These are phyloP conservation scores for Clavispora asparagi DNA, from an alignment of 805 yeast species.

Conservation along the genomic window DNA sequence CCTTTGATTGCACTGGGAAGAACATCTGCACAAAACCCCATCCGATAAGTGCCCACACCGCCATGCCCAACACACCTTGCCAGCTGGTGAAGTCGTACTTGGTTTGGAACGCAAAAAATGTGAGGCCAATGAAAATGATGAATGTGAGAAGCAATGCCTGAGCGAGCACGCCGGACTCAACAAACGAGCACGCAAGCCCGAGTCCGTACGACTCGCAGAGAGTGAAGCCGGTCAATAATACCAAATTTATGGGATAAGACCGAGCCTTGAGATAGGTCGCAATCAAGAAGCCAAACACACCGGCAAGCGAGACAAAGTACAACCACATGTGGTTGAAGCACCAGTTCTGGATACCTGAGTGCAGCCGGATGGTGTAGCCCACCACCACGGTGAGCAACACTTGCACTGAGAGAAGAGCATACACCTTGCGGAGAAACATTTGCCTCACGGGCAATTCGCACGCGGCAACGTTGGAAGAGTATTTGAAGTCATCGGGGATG, in stretches of 20 bases:
- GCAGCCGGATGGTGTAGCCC: slow-evolving; percentile 46
- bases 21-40: slow-evolving; percentile 68
- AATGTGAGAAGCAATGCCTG: slow-evolving; percentile 69
- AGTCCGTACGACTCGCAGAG: slow-evolving; percentile 67
- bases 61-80: slow-evolving; percentile 52
- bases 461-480: slow-evolving; percentile 68
- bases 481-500: slow-evolving; percentile 67
- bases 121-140: slow-evolving; percentile 69
- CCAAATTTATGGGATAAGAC: slow-evolving; percentile 62
- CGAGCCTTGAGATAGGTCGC: slow-evolving; percentile 60
- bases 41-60: slow-evolving; percentile 64
- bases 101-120: slow-evolving; percentile 71
- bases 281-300: slow-evolving; percentile 60
- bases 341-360: slow-evolving; percentile 46
- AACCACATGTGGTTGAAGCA: slow-evolving; percentile 55
- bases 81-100: slow-evolving; percentile 69
- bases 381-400: slow-evolving; percentile 55
- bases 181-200: slow-evolving; percentile 60
- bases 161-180: slow-evolving; percentile 58
- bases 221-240: slow-evolving; percentile 63
- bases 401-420: slow-evolving; percentile 63
- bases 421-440: slow-evolving; percentile 74
- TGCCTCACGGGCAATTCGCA: slow-evolving; percentile 75
- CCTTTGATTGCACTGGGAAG: slow-evolving; percentile 48
- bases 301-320: slow-evolving; percentile 49